phyloP scores from a whole-genome alignment of 768 basidiomycete genomes.

The Amanita exitialis region DNA sequence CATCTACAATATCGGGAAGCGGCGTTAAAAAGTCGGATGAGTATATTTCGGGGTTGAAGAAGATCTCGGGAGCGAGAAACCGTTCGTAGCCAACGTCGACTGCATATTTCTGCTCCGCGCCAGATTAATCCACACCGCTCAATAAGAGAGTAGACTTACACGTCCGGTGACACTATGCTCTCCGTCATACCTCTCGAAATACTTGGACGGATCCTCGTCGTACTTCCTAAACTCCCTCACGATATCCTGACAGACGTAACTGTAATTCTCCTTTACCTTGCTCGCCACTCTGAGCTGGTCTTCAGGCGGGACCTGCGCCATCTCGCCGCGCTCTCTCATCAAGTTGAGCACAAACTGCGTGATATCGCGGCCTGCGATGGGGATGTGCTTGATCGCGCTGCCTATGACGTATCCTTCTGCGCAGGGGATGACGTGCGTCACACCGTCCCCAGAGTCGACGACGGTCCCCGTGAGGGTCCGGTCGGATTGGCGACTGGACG shows the following conservation, averaged over 20 bases:
- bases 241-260: constrained; percentile 98
- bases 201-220: constrained; percentile 91
- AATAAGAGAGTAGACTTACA: constrained; percentile 31
- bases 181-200: constrained; percentile 89
- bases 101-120: constrained; percentile 66
- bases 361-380: constrained; percentile 97
- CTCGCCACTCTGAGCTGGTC: constrained; percentile 88
- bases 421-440: constrained; percentile 93
- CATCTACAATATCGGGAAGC: constrained; percentile 91
- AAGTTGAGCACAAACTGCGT: constrained; percentile 93
- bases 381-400: constrained; percentile 97
- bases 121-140: neutral
- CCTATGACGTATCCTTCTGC: constrained; percentile 99
- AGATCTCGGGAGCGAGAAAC: constrained; percentile 97
- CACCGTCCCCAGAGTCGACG: constrained; percentile 98
- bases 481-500: constrained; percentile 81
- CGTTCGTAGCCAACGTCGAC: constrained; percentile 97
- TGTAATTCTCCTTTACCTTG: constrained; percentile 96
- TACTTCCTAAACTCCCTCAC: constrained; percentile 99
- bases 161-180: constrained; percentile 89
- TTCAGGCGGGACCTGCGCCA: constrained; percentile 83
- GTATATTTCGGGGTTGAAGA: constrained; percentile 99
- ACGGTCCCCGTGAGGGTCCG: constrained; percentile 94
- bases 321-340: constrained; percentile 92
- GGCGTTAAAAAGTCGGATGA: constrained; percentile 97